Conservation (phyloP, 2,329 filamentous ascomycete genomes). For the Rhinocladiella similis region DNA sequence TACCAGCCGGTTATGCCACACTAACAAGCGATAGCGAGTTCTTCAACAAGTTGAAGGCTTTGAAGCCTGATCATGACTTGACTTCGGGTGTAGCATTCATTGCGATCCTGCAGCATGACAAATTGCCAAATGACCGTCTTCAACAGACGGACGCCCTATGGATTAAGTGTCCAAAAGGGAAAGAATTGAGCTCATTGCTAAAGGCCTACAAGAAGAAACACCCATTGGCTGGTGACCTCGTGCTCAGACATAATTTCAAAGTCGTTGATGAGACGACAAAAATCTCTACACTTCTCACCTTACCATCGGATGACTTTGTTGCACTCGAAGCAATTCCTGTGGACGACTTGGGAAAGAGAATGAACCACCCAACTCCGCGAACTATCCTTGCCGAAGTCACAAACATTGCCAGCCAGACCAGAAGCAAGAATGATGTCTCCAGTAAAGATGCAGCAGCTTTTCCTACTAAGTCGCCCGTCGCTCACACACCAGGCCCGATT, state of each 20-base stretch:
- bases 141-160: conserved; percentile 9
- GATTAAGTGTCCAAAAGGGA: conserved; percentile 16
- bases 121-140: background rate
- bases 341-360: conserved; percentile 8
- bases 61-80: conserved; percentile 8
- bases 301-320: conserved; percentile 29
- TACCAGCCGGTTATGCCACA: background rate
- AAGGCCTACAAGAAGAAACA: conserved; percentile 14
- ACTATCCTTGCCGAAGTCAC: conserved; percentile 4
- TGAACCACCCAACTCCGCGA: background rate
- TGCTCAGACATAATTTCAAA: conserved; percentile 12
- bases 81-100: conserved; percentile 13
- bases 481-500: too few species aligned
- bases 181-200: conserved; percentile 3
- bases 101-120: conserved; percentile 15
- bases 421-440: background rate
- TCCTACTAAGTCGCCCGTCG: too few species aligned
- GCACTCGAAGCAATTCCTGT: conserved; percentile 29
- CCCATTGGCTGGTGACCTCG: conserved; percentile 3
- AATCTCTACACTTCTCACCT: conserved; percentile 22
- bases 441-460: too few species aligned
- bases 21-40: conserved; percentile 5
- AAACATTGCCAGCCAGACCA: background rate
- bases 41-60: conserved; percentile 3
- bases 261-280: conserved; percentile 5